phyloP scores from a whole-genome alignment of 2,329 filamentous ascomycete species.

The Cercospora sesami region DNA sequence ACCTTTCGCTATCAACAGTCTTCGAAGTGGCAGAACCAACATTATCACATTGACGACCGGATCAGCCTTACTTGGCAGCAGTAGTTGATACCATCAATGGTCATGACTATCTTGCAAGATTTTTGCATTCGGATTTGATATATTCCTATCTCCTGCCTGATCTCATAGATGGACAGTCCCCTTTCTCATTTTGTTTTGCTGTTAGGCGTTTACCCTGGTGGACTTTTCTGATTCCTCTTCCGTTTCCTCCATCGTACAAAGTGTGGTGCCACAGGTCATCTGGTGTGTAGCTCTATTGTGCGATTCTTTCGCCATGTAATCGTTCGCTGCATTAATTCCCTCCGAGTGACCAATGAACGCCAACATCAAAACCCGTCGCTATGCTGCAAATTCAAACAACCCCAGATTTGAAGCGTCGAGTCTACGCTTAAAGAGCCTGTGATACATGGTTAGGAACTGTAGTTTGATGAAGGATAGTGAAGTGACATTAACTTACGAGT shows the following conservation, averaged over 20 bases:
- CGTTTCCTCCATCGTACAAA: neutral
- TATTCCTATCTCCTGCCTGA: too few species aligned
- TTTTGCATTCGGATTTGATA: too few species aligned
- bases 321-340: neutral
- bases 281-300: neutral
- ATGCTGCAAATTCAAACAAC: neutral
- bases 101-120: too few species aligned
- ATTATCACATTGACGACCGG: too few species aligned
- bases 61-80: too few species aligned
- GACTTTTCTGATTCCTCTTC: neutral
- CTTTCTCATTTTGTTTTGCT: neutral
- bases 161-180: neutral
- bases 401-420: neutral
- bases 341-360: neutral
- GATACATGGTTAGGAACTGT: neutral
- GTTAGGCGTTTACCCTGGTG: neutral
- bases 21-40: too few species aligned
- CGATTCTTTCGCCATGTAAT: neutral
- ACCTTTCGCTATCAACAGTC: too few species aligned
- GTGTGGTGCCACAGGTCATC: neutral
- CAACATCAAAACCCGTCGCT: neutral
- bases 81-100: too few species aligned
- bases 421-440: neutral
- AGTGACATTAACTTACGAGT: slow-evolving; percentile 14
- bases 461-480: neutral